Percentiles rank a stretch among this genome's conserved stretches.
phyloP scores from a whole-genome alignment of 148 eudicot genomes.

The Rhododendron henanense region DNA sequence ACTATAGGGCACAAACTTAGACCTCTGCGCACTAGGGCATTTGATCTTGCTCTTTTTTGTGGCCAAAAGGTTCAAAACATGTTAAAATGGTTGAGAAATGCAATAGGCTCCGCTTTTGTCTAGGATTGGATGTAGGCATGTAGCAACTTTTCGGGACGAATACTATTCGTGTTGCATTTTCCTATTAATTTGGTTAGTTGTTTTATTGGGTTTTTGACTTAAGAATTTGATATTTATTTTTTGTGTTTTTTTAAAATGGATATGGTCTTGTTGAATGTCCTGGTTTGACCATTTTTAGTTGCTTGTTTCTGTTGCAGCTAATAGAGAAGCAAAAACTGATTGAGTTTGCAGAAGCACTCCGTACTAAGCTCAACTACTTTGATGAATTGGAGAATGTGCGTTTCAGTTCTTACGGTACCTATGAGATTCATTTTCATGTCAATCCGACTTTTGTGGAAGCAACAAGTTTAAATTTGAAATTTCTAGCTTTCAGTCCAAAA shows the following conservation, averaged over 20 bases:
- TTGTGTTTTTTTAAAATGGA: neutral
- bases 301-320: constrained; percentile 45
- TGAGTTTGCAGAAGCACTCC: constrained; percentile 97
- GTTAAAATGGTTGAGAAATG: neutral
- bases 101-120: neutral
- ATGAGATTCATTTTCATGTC: neutral
- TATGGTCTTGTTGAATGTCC: neutral
- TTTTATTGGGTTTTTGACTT: neutral
- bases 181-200: constrained; percentile 9
- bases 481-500: neutral
- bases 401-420: constrained; percentile 12
- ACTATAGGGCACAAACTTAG: neutral
- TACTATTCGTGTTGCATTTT: neutral
- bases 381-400: constrained; percentile 99
- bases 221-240: too few relatives aligned
- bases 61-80: neutral
- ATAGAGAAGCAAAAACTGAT: constrained; percentile 89
- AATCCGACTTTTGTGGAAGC: neutral
- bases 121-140: neutral
- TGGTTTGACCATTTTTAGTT: constrained; percentile 1
- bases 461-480: neutral
- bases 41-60: neutral
- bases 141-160: neutral
- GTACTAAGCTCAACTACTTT: constrained; percentile 82
- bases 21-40: neutral